Evolutionary conservation across 805 yeast genomes (phyloP).

Genomic region (Ogataea methanolica): DNA sequence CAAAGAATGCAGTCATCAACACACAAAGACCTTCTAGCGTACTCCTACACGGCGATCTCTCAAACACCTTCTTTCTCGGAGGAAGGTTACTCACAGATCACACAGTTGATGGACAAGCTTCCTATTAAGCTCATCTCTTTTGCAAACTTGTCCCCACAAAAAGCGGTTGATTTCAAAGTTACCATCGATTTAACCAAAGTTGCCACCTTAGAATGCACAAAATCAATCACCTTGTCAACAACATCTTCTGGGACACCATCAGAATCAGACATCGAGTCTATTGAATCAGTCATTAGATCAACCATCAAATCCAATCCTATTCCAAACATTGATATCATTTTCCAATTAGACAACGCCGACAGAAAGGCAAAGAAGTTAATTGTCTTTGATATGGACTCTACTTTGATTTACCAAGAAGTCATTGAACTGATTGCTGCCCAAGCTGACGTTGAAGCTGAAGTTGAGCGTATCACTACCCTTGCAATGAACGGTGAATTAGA

Average conservation of each 20-base stretch:
- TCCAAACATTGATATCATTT: slow-evolving; percentile 36
- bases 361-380: slow-evolving; percentile 51
- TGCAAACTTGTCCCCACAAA: slow-evolving; percentile 27
- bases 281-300: slow-evolving; percentile 8
- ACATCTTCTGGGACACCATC: background rate
- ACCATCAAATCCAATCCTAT: slow-evolving; percentile 21
- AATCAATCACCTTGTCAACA: too few relatives aligned
- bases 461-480: slow-evolving; percentile 80
- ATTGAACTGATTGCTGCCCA: slow-evolving; percentile 92
- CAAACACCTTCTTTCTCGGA: slow-evolving; percentile 17
- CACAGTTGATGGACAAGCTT: slow-evolving; percentile 23
- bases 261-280: slow-evolving; percentile 12
- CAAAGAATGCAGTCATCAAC: background rate
- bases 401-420: slow-evolving; percentile 92
- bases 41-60: slow-evolving; percentile 27
- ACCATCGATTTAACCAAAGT: slow-evolving; percentile 18
- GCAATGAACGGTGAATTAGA: slow-evolving; percentile 98
- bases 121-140: slow-evolving; percentile 28
- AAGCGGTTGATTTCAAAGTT: slow-evolving; percentile 36
- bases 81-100: slow-evolving; percentile 18
- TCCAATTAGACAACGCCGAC: slow-evolving; percentile 31
- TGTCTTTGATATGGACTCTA: slow-evolving; percentile 97
- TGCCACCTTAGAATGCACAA: background rate
- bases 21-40: background rate
- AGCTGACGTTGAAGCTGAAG: slow-evolving; percentile 86